Conservation (phyloP, 2,329 filamentous ascomycete species). For the Lasiodiplodia gonubiensis region DNA sequence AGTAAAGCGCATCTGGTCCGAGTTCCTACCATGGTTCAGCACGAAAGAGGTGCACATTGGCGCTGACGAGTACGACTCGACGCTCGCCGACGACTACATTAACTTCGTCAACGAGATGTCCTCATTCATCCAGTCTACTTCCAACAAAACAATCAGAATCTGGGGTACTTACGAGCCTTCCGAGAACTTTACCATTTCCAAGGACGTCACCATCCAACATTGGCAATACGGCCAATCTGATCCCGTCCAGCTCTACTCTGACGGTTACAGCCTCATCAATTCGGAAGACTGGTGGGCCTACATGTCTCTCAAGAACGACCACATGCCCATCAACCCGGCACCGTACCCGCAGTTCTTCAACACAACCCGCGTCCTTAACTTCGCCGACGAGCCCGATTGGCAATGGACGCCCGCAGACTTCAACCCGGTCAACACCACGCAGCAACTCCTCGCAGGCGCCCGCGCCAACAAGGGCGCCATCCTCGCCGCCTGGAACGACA, state of each 20-base stretch:
- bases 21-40: conserved; percentile 47
- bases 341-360: conserved; percentile 57
- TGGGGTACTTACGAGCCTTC: conserved; percentile 55
- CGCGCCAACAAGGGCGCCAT: conserved; percentile 38
- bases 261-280: conserved; percentile 52
- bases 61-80: conserved; percentile 46
- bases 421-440: conserved; percentile 39
- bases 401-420: conserved; percentile 56
- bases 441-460: conserved; percentile 49
- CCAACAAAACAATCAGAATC: conserved; percentile 43
- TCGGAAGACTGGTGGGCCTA: conserved; percentile 61
- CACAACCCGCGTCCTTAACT: conserved; percentile 51
- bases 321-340: conserved; percentile 54
- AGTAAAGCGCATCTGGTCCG: conserved; percentile 45
- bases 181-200: conserved; percentile 46
- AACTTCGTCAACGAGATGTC: conserved; percentile 47
- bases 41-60: conserved; percentile 47
- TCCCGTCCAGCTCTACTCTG: conserved; percentile 47
- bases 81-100: conserved; percentile 46
- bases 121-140: conserved; percentile 40
- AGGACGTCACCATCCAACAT: conserved; percentile 53
- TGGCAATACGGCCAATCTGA: conserved; percentile 59
- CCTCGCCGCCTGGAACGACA: conserved; percentile 39
- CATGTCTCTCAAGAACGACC: conserved; percentile 61
- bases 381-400: conserved; percentile 49